These are phyloP conservation scores for Hygrocybe punicea DNA, from an alignment of 768 basidiomycete genomes.

Conservation along the genomic window DNA sequence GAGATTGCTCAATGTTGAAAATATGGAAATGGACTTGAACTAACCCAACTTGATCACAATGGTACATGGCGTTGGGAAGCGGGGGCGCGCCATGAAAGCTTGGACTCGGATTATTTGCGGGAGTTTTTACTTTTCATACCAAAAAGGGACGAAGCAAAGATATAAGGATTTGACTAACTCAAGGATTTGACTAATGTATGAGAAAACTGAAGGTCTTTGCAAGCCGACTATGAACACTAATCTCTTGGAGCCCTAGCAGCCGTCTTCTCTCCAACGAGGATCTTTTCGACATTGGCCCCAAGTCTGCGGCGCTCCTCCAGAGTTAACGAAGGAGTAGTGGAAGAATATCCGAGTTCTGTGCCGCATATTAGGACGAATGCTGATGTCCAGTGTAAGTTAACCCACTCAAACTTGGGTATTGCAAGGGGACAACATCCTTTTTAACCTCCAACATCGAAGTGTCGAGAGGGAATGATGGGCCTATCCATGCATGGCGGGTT, in stretches of 20 bases:
- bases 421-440: slow-evolving; percentile 54
- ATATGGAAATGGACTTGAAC: slow-evolving; percentile 15
- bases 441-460: slow-evolving; percentile 52
- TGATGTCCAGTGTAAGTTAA: slow-evolving; percentile 3
- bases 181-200: too few species aligned
- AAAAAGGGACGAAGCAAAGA: too few species aligned
- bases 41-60: slow-evolving; percentile 85
- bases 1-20: slow-evolving; percentile 10
- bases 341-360: slow-evolving; percentile 69
- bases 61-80: slow-evolving; percentile 45
- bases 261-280: slow-evolving; percentile 59
- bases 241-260: slow-evolving; percentile 58
- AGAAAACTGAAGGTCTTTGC: too few species aligned
- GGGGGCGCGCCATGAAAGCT: slow-evolving; percentile 14
- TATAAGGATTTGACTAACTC: too few species aligned
- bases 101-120: too few species aligned
- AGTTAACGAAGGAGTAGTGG: slow-evolving; percentile 44
- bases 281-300: slow-evolving; percentile 58
- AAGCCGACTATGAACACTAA: too few species aligned
- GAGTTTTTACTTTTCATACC: too few species aligned
- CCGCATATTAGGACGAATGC: background rate
- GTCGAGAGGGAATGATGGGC: slow-evolving; percentile 65
- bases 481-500: slow-evolving; percentile 68
- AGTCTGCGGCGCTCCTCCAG: slow-evolving; percentile 60
- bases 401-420: slow-evolving; percentile 65